Conservation (phyloP, 768 basidiomycete genomes). For the Boletales sp. region DNA sequence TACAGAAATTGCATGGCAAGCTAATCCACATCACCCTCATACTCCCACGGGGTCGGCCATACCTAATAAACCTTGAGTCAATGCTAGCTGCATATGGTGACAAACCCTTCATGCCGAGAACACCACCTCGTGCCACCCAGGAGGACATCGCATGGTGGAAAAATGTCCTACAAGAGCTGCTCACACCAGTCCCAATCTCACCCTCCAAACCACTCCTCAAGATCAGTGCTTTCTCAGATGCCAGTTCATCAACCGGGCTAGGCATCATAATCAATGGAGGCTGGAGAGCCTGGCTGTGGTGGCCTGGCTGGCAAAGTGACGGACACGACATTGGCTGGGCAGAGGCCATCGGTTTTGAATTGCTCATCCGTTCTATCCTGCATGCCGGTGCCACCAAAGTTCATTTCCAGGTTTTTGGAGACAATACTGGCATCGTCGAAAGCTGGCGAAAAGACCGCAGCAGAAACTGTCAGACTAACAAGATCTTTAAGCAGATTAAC, state of each 20-base stretch:
- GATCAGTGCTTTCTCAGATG: too few species aligned
- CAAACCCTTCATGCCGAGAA: not conserved
- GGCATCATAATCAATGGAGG: too few species aligned
- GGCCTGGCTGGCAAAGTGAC: too few species aligned
- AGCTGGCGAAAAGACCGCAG: slow-evolving; percentile 33
- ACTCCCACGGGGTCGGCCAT: not conserved
- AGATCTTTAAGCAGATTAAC: slow-evolving; percentile 27
- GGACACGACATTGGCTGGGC: too few species aligned
- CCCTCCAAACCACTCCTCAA: too few species aligned
- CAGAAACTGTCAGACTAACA: slow-evolving; percentile 25
- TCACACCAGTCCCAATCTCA: too few species aligned
- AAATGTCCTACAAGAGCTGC: accelerated
- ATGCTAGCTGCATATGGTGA: not conserved
- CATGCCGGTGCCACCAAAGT: not conserved
- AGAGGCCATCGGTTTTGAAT: not conserved
- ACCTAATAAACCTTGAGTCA: not conserved
- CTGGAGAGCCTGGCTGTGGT: too few species aligned
- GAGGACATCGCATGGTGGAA: not conserved
- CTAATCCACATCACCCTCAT: not conserved
- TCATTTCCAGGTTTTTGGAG: slow-evolving; percentile 6
- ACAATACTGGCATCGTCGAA: slow-evolving; percentile 37
- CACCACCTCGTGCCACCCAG: not conserved
- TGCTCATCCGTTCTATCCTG: slow-evolving; percentile 29
- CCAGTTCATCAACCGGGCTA: too few species aligned
- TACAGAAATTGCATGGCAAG: not conserved